Percentiles rank a stretch among this genome's conserved stretches.
Evolutionary conservation across 176 grass and related monocot genomes (phyloP).

Genomic region (Hsuehochloa calcarea): DNA sequence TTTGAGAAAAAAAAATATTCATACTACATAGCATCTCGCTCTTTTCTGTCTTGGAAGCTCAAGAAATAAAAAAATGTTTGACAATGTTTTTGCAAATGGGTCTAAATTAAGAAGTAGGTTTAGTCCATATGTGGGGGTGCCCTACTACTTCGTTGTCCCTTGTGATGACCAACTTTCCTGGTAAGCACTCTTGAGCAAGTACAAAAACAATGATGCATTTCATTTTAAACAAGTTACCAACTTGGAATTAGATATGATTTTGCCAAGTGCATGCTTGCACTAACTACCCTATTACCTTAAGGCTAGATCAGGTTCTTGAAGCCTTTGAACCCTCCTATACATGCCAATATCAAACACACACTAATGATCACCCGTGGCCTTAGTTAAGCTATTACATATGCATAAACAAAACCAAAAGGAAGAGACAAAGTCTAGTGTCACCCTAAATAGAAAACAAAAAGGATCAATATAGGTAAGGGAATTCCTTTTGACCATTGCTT

Average conservation of each 20-base stretch:
- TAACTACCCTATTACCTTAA: constrained; percentile 49
- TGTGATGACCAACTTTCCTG: constrained; percentile 32
- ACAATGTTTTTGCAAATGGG: constrained; percentile 29
- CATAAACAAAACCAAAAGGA: constrained; percentile 42
- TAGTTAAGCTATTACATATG: constrained; percentile 35
- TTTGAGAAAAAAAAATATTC: not conserved
- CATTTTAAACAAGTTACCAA: constrained; percentile 34
- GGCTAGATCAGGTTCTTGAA: constrained; percentile 23
- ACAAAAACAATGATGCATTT: constrained; percentile 44
- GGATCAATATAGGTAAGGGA: constrained; percentile 13
- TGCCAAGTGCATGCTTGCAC: constrained; percentile 39
- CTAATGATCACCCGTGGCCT: constrained; percentile 25
- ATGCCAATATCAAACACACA: constrained; percentile 33
- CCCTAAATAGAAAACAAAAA: constrained; percentile 53
- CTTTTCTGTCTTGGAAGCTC: not conserved
- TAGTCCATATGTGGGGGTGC: constrained; percentile 26
- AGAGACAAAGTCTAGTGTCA: constrained; percentile 52
- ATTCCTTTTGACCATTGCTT: constrained; percentile 56
- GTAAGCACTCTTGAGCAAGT: constrained; percentile 42
- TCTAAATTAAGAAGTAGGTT: constrained; percentile 28
- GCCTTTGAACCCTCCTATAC: constrained; percentile 36
- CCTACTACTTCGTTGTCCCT: constrained; percentile 28
- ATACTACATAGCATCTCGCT: not conserved
- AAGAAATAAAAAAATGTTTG: constrained; percentile 10
- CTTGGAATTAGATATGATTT: constrained; percentile 32